phyloP scores from a whole-genome alignment of 2,329 filamentous ascomycete genomes.

The Aspergillus candidus region DNA sequence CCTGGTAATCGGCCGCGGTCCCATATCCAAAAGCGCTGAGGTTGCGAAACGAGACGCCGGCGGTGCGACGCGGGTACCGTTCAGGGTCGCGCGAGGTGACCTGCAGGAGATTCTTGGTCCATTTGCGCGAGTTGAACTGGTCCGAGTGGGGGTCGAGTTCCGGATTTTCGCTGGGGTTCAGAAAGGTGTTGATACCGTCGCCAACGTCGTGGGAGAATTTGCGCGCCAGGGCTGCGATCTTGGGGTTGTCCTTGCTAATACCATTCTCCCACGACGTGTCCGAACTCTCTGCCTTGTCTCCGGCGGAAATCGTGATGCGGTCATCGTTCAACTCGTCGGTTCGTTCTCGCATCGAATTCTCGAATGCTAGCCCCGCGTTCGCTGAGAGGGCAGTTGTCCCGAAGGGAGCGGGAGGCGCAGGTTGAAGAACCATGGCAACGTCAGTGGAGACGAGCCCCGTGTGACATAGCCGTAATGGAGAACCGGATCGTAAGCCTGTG shows the following conservation, averaged over 20 bases:
- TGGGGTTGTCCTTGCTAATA: constrained; percentile 17
- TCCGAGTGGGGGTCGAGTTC: constrained; percentile 38
- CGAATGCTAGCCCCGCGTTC: constrained; percentile 2
- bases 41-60: constrained; percentile 40
- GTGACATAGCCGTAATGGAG: too few relatives aligned
- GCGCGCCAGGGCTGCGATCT: constrained; percentile 26
- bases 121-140: constrained; percentile 39
- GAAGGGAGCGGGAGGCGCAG: constrained; percentile 15
- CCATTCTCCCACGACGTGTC: constrained; percentile 21
- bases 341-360: constrained; percentile 6
- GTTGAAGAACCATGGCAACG: constrained; percentile 9
- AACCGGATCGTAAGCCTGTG: too few relatives aligned
- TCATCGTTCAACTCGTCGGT: constrained; percentile 2
- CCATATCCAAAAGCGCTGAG: constrained; percentile 42
- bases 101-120: constrained; percentile 39
- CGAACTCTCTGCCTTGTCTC: constrained; percentile 18
- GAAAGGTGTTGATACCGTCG: constrained; percentile 31
- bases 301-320: not conserved
- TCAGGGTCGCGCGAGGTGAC: constrained; percentile 27
- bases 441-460: not conserved
- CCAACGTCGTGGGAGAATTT: constrained; percentile 21
- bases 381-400: constrained; percentile 10
- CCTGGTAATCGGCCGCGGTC: constrained; percentile 40
- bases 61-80: constrained; percentile 27
- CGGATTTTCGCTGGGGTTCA: constrained; percentile 27